Conservation (phyloP, 768 basidiomycete genomes). For the Tulasnella sp. region DNA sequence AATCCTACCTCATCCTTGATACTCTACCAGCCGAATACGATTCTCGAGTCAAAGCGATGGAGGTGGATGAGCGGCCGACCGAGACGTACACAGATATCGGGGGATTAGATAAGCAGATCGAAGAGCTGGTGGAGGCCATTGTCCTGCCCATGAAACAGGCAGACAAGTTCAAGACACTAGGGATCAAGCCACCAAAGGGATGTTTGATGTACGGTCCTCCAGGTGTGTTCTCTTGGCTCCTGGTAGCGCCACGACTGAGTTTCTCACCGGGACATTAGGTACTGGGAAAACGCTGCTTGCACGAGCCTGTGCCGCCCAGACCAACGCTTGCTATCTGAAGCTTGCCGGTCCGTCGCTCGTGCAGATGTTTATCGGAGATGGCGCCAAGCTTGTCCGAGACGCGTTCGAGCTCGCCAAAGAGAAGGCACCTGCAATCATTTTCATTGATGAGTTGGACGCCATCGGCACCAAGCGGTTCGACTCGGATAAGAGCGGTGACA, state of each 20-base stretch:
- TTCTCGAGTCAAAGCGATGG: constrained; percentile 98
- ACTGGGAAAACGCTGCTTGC: constrained; percentile 98
- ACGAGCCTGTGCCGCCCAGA: constrained; percentile 94
- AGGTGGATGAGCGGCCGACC: constrained; percentile 95
- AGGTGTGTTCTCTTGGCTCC: constrained; percentile 38
- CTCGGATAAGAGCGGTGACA: constrained; percentile 95
- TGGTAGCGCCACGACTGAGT: not conserved
- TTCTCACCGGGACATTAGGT: constrained; percentile 35
- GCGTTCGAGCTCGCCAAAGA: constrained; percentile 97
- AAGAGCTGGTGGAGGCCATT: constrained; percentile 95
- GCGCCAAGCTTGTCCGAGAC: constrained; percentile 96
- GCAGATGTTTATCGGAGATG: constrained; percentile 99
- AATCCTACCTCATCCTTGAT: constrained; percentile 94
- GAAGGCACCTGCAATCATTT: constrained; percentile 98
- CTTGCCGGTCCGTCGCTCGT: constrained; percentile 95
- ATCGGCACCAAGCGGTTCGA: constrained; percentile 98
- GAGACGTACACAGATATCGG: constrained; percentile 97
- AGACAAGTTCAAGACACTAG: constrained; percentile 96
- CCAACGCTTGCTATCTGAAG: constrained; percentile 96
- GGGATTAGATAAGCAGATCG: constrained; percentile 98
- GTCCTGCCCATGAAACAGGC: constrained; percentile 98
- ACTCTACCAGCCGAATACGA: constrained; percentile 95
- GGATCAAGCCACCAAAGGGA: constrained; percentile 95
- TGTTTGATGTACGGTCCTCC: constrained; percentile 99
- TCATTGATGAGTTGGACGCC: constrained; percentile 97